A percentile compares a stretch with the other conserved stretches of the same genome.
Conservation (phyloP, 2,329 filamentous ascomycete species). For the Rhynchosporium agropyri region DNA sequence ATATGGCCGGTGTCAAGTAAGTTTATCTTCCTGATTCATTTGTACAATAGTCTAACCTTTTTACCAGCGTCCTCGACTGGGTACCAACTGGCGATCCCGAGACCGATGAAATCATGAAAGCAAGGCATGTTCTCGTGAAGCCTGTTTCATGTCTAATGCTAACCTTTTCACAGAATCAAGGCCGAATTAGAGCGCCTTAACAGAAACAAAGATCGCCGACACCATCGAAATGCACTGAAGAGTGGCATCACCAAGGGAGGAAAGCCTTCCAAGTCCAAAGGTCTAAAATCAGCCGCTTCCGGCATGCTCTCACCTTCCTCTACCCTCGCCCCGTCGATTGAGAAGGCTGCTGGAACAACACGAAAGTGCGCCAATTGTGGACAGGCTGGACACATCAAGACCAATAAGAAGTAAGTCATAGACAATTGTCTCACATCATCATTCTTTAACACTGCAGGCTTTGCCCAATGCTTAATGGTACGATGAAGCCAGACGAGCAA, state of each 20-base stretch:
- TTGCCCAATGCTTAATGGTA: constrained; percentile 84
- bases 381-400: constrained; percentile 96
- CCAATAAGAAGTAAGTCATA: constrained; percentile 83
- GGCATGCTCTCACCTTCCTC: constrained; percentile 48
- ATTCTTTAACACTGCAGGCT: constrained; percentile 55
- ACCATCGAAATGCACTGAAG: constrained; percentile 59
- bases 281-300: constrained; percentile 6
- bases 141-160: neutral
- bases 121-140: neutral
- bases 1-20: constrained; percentile 46
- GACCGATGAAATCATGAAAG: constrained; percentile 51
- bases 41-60: constrained; percentile 27
- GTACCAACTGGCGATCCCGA: constrained; percentile 69
- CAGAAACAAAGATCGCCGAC: constrained; percentile 87
- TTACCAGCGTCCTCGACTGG: constrained; percentile 58
- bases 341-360: constrained; percentile 65
- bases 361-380: constrained; percentile 98
- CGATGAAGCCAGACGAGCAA: constrained; percentile 64
- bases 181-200: constrained; percentile 81
- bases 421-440: constrained; percentile 5
- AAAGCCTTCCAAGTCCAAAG: constrained; percentile 4
- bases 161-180: constrained; percentile 54
- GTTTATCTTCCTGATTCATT: neutral
- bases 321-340: constrained; percentile 51
- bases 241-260: constrained; percentile 9